Evolutionary conservation across 768 basidiomycete genomes (phyloP), one percentile per base, ranked within the genome.

Genomic region (Termitomyces sp.): DNA sequence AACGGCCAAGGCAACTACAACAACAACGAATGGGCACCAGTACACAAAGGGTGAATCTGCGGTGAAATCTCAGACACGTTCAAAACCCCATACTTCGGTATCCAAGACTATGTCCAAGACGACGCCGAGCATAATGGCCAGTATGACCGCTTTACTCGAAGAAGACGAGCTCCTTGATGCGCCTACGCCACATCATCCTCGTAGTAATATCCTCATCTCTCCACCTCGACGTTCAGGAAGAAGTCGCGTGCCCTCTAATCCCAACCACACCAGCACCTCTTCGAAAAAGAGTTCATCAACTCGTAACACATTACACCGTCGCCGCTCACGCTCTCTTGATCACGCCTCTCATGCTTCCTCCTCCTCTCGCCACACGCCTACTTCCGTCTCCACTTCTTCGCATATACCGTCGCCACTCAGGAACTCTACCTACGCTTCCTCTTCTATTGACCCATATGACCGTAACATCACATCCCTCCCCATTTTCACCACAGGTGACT

Each of bases 101-200:
- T 59, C 67, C 62, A 64, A 70, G 64, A 59, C 70, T 40, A 71
- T 75, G 53, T 69, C 69, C 23, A 74, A 73, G 56, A 60, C 67
- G 13, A 75, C 77, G 14, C 73, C 72, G 1, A 75, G 77, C 60
- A 76, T 80, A 58, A 79, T 81, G 72, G 70, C 77, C 64, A 80
- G 77, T 57, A 84, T 84, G 83, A 68, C 80, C 18, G 77, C 79
- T 12, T 65, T 84, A 1, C 70, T 83, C 16, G 82, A 83, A 63
- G 82, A 81, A 59, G 82, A 84, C 54, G 83, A 85, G 59, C 73
- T 79, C 57, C 30, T 55, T 26, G 74, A 75, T 51, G 50, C 61
- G 6, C 54, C 61, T 23, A 18, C 48, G 13, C 60, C 55, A 8
- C 55, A 61, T 32, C 64, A 61, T 32, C 67, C 62, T 46, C 52